Evolutionary conservation across 257 asterid species (phyloP), one percentile per base, ranked within the genome.

Genomic region (Eucommia ulmoides): DNA sequence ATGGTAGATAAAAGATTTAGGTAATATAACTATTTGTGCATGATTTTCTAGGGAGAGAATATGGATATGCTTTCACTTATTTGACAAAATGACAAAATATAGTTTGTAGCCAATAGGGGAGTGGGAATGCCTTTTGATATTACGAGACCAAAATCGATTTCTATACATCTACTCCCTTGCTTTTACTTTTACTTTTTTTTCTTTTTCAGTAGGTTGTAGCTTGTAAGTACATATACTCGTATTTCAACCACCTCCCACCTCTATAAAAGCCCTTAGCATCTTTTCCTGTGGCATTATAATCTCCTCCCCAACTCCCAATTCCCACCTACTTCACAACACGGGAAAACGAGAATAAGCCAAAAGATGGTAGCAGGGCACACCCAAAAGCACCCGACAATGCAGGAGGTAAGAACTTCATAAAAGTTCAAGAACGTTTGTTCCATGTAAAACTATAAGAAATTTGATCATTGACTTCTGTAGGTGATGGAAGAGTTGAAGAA

Each of bases 401-500:
- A 68, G 60, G 84, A 79, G 94, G 97, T 83, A 83, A 41, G 62
- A 64, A 61, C 26, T 52, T 48, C 51, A 64, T 29, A 26, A 5
- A 50, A 56, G 35, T 66, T 45, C 50, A n/a, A n/a, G n/a, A n/a
- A n/a, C n/a, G n/a, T n/a, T n/a, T n/a, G n/a, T n/a, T n/a, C n/a
- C n/a, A n/a, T n/a, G n/a, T n/a, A n/a, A n/a, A n/a, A n/a, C n/a
- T n/a, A n/a, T n/a, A n/a, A n/a, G n/a, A n/a, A n/a, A n/a, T n/a
- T n/a, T n/a, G n/a, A n/a, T n/a, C n/a, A n/a, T n/a, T 29, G 12
- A 29, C 12, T 29, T 29, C 12, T 49, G 7, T 57, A 88, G 95
- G 85, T 80, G 45, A 55, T 58, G 51, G 93, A 84, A 49, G 95
- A 88, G 70, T 46, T 88, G 62, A 79, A 71, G 87, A 79, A 74